Evolutionary conservation across 1,284 basidiomycete species (phyloP), one percentile per base, ranked within the genome.

Genomic region (Termitomyces sp.): DNA sequence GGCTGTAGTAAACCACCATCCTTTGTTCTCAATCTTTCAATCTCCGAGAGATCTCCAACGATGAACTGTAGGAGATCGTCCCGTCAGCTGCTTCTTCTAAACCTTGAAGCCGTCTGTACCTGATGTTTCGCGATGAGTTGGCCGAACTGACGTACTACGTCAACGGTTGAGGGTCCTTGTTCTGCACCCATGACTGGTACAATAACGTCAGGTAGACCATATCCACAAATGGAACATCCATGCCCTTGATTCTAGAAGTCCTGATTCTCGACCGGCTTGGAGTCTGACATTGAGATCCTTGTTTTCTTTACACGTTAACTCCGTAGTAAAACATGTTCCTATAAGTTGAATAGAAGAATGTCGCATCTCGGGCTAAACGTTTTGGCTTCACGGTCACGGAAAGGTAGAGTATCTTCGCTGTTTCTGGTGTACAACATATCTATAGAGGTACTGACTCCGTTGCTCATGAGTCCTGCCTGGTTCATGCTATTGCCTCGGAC

Each of bases 401-500:
- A 9, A 30, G 6, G 17, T 26, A 26, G 9, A 13, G 15, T 34
- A 36, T 47, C 33, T 36, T 24, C 26, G 13, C 24, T 47, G 34
- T 26, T 38, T 48, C 34, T 28, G 47, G 28, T 26, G 36, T 49
- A 49, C 36, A 49, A 36, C 36, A 19, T 13, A 28, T 38, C 33
- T 47, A 47, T 26, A 5, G 34, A 48, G 38, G 34, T n/a, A 3
- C 34, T n/a, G n/a, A 28, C 24, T n/a, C n/a, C 12, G 4, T 19
- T 49, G 26, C 26, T 24, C 30, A 12, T 7, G 15, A 28, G 5
- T 33, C 33, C 19, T 21, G 30, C 21, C 19, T 8, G 15, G 15
- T n/a, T 39, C 7, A 49, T 38, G 26, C 54, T 39, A 54, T 47
- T 39, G 19, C 41, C 21, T 56, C 21, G 7, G 38, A 46, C 24